phyloP scores from a whole-genome alignment of 75 land plant species.

The Cunninghamia lanceolata region DNA sequence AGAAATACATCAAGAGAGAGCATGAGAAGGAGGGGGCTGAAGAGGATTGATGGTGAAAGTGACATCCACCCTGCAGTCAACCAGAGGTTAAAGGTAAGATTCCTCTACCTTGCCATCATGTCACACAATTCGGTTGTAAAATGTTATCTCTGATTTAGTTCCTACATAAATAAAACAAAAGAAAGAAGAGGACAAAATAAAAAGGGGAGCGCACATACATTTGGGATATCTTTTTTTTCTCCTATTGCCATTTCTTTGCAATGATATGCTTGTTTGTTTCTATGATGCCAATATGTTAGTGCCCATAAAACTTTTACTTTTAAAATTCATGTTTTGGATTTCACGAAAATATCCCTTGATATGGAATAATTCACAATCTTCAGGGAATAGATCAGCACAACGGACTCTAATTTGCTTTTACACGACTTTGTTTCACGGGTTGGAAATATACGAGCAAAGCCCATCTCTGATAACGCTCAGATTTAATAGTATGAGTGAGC shows the following conservation, averaged over 20 bases:
- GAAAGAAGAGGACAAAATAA: neutral
- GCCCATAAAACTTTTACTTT: neutral
- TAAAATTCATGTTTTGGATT: neutral
- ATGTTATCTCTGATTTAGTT: neutral
- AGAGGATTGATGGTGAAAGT: constrained; percentile 33
- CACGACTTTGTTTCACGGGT: too few relatives aligned
- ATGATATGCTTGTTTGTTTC: neutral
- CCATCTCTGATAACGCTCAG: neutral
- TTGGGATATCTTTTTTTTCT: neutral
- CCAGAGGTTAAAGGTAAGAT: constrained; percentile 78
- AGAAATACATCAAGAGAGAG: constrained; percentile 89
- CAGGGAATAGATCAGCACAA: neutral
- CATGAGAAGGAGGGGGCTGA: constrained; percentile 53
- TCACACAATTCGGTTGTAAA: neutral
- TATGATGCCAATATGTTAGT: neutral
- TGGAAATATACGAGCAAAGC: too few relatives aligned
- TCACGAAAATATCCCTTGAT: too few relatives aligned
- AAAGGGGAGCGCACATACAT: neutral
- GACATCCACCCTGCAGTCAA: constrained; percentile 81
- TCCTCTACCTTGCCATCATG: neutral
- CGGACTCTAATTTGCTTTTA: neutral
- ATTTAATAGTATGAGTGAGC: neutral
- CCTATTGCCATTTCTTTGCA: neutral
- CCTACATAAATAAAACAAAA: neutral
- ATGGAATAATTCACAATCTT: neutral